Evolutionary conservation across 228 moss, liverwort and hornwort genomes (phyloP).

Genomic region (Sphagnum fallax): DNA sequence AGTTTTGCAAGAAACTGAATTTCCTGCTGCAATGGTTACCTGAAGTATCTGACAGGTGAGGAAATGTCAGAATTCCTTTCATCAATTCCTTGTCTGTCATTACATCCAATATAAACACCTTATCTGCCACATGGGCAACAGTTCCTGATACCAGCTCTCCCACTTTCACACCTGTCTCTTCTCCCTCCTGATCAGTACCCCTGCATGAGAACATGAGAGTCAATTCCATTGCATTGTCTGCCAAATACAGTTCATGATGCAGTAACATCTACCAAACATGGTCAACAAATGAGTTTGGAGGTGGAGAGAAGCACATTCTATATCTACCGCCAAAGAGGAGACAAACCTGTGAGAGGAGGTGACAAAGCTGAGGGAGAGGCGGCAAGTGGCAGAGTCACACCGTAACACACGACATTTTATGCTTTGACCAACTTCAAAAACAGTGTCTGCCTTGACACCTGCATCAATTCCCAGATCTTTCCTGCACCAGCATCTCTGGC

Average conservation of each 20-base stretch:
- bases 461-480: conserved; percentile 63
- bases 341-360: conserved; percentile 39
- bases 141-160: conserved; percentile 68
- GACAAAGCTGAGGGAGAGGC: conserved; percentile 75
- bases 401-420: conserved; percentile 85
- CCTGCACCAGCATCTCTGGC: conserved; percentile 23
- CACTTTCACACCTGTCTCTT: conserved; percentile 21
- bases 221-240: not conserved
- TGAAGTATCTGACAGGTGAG: conserved; percentile 70
- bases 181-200: conserved; percentile 24
- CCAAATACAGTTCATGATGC: not conserved
- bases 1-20: no score
- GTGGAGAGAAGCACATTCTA: no score
- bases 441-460: conserved; percentile 47
- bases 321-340: not conserved
- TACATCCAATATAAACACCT: conserved; percentile 56
- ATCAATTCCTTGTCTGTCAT: conserved; percentile 28
- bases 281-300: not conserved
- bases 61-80: conserved; percentile 52
- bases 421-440: conserved; percentile 71
- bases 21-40: conserved; percentile 22
- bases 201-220: conserved; percentile 12
- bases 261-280: no score
- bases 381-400: conserved; percentile 50
- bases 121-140: conserved; percentile 50